Conservation (phyloP, 75 land plant genomes). For the Chamaecyparis obtusa region DNA sequence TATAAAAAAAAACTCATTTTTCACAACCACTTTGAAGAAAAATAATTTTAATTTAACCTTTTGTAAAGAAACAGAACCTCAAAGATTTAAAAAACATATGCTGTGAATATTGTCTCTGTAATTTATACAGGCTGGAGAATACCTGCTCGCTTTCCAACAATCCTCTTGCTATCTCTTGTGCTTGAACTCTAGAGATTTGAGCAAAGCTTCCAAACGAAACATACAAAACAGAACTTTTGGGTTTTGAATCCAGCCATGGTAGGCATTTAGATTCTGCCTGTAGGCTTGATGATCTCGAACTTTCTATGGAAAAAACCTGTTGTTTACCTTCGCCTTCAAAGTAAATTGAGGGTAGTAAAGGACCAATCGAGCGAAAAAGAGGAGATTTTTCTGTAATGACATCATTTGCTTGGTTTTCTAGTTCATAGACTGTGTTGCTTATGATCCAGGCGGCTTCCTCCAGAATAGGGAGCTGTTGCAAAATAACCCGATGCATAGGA, state of each 20-base stretch:
- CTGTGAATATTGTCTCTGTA: too few species aligned
- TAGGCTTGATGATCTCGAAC: neutral
- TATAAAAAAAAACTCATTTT: too few species aligned
- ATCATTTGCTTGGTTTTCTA: slow-evolving; percentile 24
- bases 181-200: neutral
- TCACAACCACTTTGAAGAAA: too few species aligned
- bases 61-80: too few species aligned
- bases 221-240: slow-evolving; percentile 6
- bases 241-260: neutral
- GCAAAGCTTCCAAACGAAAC: slow-evolving; percentile 16
- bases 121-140: too few species aligned
- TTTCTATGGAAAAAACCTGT: neutral
- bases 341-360: neutral
- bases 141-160: slow-evolving; percentile 10
- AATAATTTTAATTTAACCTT: too few species aligned
- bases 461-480: neutral
- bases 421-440: slow-evolving; percentile 24
- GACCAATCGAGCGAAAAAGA: neutral
- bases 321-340: neutral
- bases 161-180: slow-evolving; percentile 6
- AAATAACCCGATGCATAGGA: neutral
- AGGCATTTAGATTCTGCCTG: too few species aligned
- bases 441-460: slow-evolving; percentile 20
- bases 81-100: too few species aligned
- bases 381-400: neutral